Evolutionary conservation across 306 rosid genomes (phyloP).

Genomic region (Phaseolus lunatus): DNA sequence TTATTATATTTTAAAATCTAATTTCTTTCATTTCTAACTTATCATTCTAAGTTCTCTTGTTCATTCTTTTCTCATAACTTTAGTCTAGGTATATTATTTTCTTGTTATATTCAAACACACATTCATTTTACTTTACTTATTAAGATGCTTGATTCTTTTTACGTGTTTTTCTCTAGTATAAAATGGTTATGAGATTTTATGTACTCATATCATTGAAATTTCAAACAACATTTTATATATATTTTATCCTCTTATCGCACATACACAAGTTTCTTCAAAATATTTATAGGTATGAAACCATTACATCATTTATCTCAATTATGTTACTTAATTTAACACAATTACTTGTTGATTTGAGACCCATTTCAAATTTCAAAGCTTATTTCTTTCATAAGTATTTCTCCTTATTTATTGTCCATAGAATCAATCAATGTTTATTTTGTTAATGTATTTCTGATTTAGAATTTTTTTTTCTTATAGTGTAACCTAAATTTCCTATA

Average conservation of each 20-base stretch:
- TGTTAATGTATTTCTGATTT: background rate
- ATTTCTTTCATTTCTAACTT: background rate
- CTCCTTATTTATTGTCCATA: background rate
- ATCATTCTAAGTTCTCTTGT: fast-evolving
- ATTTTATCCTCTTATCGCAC: background rate
- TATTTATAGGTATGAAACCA: background rate
- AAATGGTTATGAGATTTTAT: background rate
- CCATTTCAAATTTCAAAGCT: background rate
- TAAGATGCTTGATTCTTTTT: background rate
- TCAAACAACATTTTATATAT: background rate
- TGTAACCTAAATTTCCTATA: background rate
- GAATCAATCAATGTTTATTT: conserved; percentile 7
- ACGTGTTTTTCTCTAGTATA: background rate
- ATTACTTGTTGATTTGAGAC: background rate
- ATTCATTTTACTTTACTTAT: background rate
- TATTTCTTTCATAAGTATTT: background rate
- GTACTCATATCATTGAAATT: background rate
- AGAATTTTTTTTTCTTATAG: background rate
- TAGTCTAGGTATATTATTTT: background rate
- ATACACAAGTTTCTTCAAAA: background rate
- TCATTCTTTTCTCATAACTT: background rate
- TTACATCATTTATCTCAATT: background rate
- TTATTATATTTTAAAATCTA: no score
- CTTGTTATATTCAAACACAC: background rate
- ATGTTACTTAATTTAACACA: background rate